Evolutionary conservation across 805 yeast species (phyloP).

Genomic region (Kuraishia ogatae): DNA sequence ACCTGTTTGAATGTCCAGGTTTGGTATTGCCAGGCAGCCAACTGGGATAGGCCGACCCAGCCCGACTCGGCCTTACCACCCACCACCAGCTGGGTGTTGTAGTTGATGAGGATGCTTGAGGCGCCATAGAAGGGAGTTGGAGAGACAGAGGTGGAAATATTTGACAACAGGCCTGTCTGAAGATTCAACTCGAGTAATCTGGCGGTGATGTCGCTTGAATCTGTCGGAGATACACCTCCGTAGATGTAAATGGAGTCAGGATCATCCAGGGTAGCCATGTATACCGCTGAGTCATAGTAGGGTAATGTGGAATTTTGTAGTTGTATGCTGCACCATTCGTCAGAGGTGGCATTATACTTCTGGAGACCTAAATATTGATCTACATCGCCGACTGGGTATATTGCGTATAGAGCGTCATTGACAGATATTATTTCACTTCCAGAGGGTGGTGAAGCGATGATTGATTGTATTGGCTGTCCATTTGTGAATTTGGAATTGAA

Average conservation of each 20-base stretch:
- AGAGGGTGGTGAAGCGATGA: slow-evolving; percentile 13
- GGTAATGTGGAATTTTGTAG: slow-evolving; percentile 8
- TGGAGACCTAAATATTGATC: slow-evolving; percentile 6
- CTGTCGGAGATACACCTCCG: slow-evolving; percentile 35
- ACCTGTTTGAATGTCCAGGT: slow-evolving; percentile 56
- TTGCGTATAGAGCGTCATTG: slow-evolving; percentile 12
- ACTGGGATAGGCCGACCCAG: slow-evolving; percentile 66
- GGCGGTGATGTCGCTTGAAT: slow-evolving; percentile 12
- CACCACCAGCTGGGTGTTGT: slow-evolving; percentile 41
- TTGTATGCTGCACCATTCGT: slow-evolving; percentile 15
- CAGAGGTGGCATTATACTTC: slow-evolving; percentile 7
- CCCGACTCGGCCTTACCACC: slow-evolving; percentile 61
- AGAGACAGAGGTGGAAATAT: slow-evolving; percentile 38
- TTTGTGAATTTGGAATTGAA: slow-evolving; percentile 16
- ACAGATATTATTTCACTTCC: slow-evolving; percentile 14
- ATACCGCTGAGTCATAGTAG: slow-evolving; percentile 24
- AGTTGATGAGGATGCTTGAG: slow-evolving; percentile 30
- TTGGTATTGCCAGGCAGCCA: slow-evolving; percentile 63
- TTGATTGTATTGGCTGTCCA: slow-evolving; percentile 9
- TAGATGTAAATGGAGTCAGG: slow-evolving; percentile 38
- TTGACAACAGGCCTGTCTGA: slow-evolving; percentile 20
- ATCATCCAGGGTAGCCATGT: slow-evolving; percentile 31
- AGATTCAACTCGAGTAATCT: slow-evolving; percentile 39
- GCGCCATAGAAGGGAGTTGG: slow-evolving; percentile 53
- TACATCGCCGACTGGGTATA: slow-evolving; percentile 16